phyloP scores from a whole-genome alignment of 1,284 basidiomycete genomes.

The Ustilago lituana region DNA sequence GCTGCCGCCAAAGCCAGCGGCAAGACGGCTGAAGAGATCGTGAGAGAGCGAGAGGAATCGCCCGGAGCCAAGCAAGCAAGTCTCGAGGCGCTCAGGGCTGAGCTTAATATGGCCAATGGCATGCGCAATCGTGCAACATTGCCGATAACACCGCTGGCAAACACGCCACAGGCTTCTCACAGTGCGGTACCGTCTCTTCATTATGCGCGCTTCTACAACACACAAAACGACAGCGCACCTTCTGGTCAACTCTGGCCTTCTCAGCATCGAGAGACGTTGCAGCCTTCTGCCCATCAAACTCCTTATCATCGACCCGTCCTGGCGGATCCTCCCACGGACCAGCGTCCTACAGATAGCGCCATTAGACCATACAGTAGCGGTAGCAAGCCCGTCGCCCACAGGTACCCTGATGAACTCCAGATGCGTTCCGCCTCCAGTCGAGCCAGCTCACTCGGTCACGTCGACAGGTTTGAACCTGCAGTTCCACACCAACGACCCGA shows the following conservation, averaged over 20 bases:
- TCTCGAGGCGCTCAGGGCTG: conserved; percentile 41
- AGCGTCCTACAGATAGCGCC: background rate
- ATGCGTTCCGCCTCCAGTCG: background rate
- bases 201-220: background rate
- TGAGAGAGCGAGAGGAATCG: conserved; percentile 40
- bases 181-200: background rate
- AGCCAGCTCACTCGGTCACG: conserved; percentile 11
- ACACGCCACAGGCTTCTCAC: background rate
- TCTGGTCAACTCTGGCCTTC: background rate
- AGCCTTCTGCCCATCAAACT: conserved; percentile 9
- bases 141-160: background rate
- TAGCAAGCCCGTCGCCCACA: background rate
- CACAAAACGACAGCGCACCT: background rate
- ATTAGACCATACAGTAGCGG: background rate
- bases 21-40: conserved; percentile 33
- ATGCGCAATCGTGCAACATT: conserved; percentile 29
- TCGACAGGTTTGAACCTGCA: conserved; percentile 3
- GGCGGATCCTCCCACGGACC: background rate
- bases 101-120: conserved; percentile 43
- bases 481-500: conserved; percentile 1
- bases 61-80: conserved; percentile 48
- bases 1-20: conserved; percentile 40
- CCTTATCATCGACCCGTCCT: background rate
- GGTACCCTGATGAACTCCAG: background rate
- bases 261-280: conserved; percentile 4